Evolutionary conservation across 352 stramenopile species (phyloP), one percentile per base, ranked within the genome.

Genomic region (Aphanomyces astaci): DNA sequence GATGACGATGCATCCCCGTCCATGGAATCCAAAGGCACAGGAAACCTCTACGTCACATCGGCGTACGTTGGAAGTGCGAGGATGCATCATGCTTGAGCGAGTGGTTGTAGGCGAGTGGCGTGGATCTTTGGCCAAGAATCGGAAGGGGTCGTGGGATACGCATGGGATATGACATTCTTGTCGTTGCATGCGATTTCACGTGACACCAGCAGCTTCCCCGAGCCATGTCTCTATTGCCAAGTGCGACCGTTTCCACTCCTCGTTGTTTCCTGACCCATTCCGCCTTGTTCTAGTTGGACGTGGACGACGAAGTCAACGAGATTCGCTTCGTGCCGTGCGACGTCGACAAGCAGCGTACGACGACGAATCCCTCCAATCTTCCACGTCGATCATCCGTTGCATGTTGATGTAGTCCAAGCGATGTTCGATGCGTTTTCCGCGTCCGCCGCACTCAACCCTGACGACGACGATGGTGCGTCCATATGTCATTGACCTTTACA

Each of bases 211-310:
- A 81, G 81, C 17, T 94, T 92, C 69, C 77, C 77, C 3, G 72
- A 70, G 22, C 81, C 85, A 5, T 94, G 85, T 66, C 71, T 94
- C 49, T 94, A 94, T 71, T 94, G 85, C 71, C 85, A 94, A 71
- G 78, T 83, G 67, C 22, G 56, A 11, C 25, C 59, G 17, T 65
- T 4, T 19, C 30, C 22, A 43, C 7, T 43, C 36, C 7, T 43
- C 7, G 36, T 24, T 31, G 43, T 1, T 3, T 60, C n/a, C 10
- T n/a, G 51, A 19, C 51, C 4, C 63, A 25, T 19, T 75, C 0
- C 36, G 1, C 7, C 66, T 36, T 22, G 22, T 28, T 22, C 25
- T 57, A 86, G 79, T 78, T 92, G 5, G 87, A 86, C 43, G 69
- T 72, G 9, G 78, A 92, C 55, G 80, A 89, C 39, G 64, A 71